Base-by-base conservation (phyloP, 176 grass and related monocot genomes). In the Triticum urartu region DNA sequence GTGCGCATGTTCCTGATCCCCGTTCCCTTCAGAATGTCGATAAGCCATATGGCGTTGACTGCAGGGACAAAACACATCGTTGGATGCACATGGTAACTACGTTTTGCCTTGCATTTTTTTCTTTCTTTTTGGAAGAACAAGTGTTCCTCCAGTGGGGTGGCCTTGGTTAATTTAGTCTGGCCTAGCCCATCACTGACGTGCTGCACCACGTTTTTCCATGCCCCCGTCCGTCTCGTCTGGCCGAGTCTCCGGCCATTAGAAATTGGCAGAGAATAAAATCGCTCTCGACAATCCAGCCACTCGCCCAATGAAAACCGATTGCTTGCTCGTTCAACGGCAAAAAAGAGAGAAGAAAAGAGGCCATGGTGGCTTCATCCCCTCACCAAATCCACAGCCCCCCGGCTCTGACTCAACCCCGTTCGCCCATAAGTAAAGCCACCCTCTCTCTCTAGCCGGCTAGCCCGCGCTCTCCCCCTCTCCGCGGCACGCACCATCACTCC, bases 121-220 rank as follows among this genome's bases (percentile, higher is more conserved):
- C 11, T 45, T 43, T 43, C 42, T 63, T 18, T 17, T 5, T 18
- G 12, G 6, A 63, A 34, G 36, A 65, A 56, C 70, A 14, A 56
- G 2, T 21, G 0, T 9, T n/a, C 38, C 4, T 72, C 36, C 6
- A 43, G 84, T 70, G 54, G 72, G 10, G 14, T 52, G 48, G 40
- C 24, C 71, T 75, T 48, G 22, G 12, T 75, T 75, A 36, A 35
- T 25, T 47, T 84, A 87, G 64, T 81, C 17, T 14, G 45, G 71
- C 5, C 15, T 6, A 58, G 54, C 47, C 67, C 75, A 87, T 36
- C 11, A 80, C 72, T 88, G 81, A 40, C 76, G 73, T 88, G 89
- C 30, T 85, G 69, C 81, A 64, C 85, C 85, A 91, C 85, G 85
- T 88, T 85, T 91, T 39, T 84, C 10, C 85, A 81, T 81, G 85